These are phyloP conservation scores for Didymella sp. DNA, from an alignment of 2,329 filamentous ascomycete species.

Conservation along the genomic window DNA sequence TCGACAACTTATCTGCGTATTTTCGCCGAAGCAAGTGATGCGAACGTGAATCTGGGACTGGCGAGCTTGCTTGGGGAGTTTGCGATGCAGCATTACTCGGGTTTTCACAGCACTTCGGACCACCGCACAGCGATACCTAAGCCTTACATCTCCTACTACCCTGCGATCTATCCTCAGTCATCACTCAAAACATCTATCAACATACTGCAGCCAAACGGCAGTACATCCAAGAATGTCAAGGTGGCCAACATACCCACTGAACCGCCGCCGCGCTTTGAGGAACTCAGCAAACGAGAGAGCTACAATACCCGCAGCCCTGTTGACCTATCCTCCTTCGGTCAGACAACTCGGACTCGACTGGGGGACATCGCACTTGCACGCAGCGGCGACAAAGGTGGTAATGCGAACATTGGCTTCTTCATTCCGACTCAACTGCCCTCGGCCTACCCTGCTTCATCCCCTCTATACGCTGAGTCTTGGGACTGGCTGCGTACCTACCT, in stretches of 20 bases:
- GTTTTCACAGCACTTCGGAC: slow-evolving; percentile 42
- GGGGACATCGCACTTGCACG: slow-evolving; percentile 55
- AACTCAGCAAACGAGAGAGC: slow-evolving; percentile 27
- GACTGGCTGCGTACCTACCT: slow-evolving; percentile 43
- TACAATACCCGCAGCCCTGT: slow-evolving; percentile 48
- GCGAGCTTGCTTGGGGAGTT: slow-evolving; percentile 34
- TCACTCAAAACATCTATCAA: slow-evolving; percentile 41
- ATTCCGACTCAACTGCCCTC: slow-evolving; percentile 42
- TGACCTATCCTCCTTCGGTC: slow-evolving; percentile 31
- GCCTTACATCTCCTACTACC: slow-evolving; percentile 45
- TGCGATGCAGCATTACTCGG: slow-evolving; percentile 43
- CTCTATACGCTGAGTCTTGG: slow-evolving; percentile 37
- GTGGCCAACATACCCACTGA: slow-evolving; percentile 21
- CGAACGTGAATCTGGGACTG: slow-evolving; percentile 32
- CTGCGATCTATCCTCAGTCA: slow-evolving; percentile 37
- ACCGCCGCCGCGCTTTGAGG: slow-evolving; percentile 27
- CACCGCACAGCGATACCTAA: slow-evolving; percentile 40
- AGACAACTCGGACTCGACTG: slow-evolving; percentile 35
- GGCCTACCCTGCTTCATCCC: slow-evolving; percentile 28
- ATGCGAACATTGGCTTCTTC: slow-evolving; percentile 49
- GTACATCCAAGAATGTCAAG: not conserved
- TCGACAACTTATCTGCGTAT: slow-evolving; percentile 45
- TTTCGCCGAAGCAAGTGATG: slow-evolving; percentile 38
- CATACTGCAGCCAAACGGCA: slow-evolving; percentile 41
- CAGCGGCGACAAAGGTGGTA: slow-evolving; percentile 50